phyloP scores from a whole-genome alignment of 208 protist species.

The Acanthamoeba healyi region DNA sequence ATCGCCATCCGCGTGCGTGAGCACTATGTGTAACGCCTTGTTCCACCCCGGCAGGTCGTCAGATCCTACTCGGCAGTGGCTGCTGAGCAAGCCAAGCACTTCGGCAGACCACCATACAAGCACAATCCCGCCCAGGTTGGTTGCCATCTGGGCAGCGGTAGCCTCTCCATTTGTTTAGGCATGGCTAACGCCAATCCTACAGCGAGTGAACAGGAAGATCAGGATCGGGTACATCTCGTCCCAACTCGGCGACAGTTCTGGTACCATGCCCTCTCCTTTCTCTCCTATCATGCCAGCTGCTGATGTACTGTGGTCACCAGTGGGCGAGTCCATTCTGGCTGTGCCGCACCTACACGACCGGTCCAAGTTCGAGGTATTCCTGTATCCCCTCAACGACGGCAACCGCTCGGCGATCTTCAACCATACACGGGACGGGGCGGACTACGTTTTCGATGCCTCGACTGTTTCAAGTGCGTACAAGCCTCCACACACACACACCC shows the following conservation, averaged over 20 bases:
- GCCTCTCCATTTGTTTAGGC: too few relatives aligned
- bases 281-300: too few relatives aligned
- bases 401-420: not conserved
- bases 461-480: not conserved
- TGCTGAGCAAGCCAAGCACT: not conserved
- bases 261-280: not conserved
- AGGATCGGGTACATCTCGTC: not conserved
- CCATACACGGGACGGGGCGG: not conserved
- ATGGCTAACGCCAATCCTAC: not conserved
- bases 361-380: conserved; percentile 14
- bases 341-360: not conserved
- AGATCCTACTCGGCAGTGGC: not conserved
- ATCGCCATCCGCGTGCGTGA: too few relatives aligned
- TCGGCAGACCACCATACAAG: not conserved
- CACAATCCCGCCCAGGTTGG: not conserved
- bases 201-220: not conserved
- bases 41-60: not conserved
- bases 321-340: not conserved
- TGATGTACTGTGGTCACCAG: too few relatives aligned
- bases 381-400: not conserved
- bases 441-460: not conserved
- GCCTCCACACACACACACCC: not conserved
- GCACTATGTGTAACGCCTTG: too few relatives aligned
- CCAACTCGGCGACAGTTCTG: not conserved
- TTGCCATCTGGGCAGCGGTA: not conserved